phyloP scores from a whole-genome alignment of 1,284 basidiomycete genomes.

The Taiwanofungus camphoratus region DNA sequence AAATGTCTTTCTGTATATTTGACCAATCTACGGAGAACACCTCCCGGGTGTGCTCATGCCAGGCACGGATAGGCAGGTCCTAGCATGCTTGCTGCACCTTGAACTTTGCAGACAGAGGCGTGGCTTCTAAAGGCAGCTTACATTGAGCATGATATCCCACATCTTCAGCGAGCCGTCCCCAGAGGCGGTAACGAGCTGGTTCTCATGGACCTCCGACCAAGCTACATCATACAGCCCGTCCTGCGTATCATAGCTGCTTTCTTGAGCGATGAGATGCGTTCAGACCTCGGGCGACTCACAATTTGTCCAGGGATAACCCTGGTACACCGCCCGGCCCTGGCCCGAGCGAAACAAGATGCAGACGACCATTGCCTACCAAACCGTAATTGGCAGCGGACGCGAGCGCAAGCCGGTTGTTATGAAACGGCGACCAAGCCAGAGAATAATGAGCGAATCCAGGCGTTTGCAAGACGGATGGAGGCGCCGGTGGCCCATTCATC shows the following conservation, averaged over 20 bases:
- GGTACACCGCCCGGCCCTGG: constrained; percentile 41
- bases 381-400: constrained; percentile 94
- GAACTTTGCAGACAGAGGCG: constrained; percentile 15
- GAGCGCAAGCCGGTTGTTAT: constrained; percentile 74
- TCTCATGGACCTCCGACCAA: constrained; percentile 93
- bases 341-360: constrained; percentile 62
- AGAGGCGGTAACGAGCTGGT: constrained; percentile 84
- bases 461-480: constrained; percentile 56
- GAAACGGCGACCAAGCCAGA: constrained; percentile 91
- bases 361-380: constrained; percentile 87
- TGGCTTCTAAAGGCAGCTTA: constrained; percentile 33
- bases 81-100: constrained; percentile 36
- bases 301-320: constrained; percentile 55
- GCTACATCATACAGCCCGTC: constrained; percentile 91
- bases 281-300: constrained; percentile 34
- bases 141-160: constrained; percentile 88
- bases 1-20: constrained; percentile 87
- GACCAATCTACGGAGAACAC: constrained; percentile 98
- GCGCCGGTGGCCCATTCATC: constrained; percentile 37
- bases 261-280: constrained; percentile 16
- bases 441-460: constrained; percentile 87
- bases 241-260: constrained; percentile 82
- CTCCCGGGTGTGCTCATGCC: constrained; percentile 92
- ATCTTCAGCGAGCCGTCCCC: constrained; percentile 90
- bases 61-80: constrained; percentile 85